Base-by-base conservation (phyloP, 352 stramenopile species). In the Phytophthora melonis region DNA sequence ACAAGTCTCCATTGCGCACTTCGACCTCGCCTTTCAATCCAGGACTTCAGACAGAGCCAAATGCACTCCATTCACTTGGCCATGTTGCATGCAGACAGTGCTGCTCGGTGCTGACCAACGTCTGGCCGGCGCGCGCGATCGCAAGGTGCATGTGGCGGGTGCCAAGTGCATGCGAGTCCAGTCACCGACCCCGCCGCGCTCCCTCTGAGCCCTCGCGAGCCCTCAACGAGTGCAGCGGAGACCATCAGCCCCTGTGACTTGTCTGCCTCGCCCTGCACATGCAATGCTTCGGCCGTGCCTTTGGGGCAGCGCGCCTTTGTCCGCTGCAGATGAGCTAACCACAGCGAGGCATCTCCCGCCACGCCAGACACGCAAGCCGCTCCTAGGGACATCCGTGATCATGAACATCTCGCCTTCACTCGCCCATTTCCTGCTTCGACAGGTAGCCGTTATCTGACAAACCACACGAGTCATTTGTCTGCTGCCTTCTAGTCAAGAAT, bases 131-230 rank as follows among this genome's bases (percentile, higher is more conserved):
- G 39, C 55, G 63, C 56, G 39, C 23, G 52, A 45, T 77, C 57
- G 39, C 43, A 57, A 49, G 30, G 59, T 43, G 64, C 64, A 77
- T 65, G 62, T 74, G 70, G 59, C 64, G 58, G 64, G 57, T 72
- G 23, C 32, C 41, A 58, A 53, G 49, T 43, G 32, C 10, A 49
- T 50, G 16, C 41, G 16, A 19, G 14, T 16, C 16, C 41, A 50
- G 23, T 32, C 58, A 23, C 3, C 52, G 52, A 58, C 59, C 66
- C 36, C 19, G 9, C 5, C 1, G 21, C 39, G 30, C 41, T 64
- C 41, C 60, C 67, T 74, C 54, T 65, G n/a, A 47, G 14, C 18
- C 49, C 62, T 58, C 50, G 67, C 66, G 58, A 73, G 30, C 7
- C 6, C 50, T 27, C 66, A 30, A 73, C 58, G 47, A 27, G 18